Percentiles rank a stretch among this genome's conserved stretches.
Conservation (phyloP, 192 early-diverging fungal species). For the Phlyctochytrium planicorne region DNA sequence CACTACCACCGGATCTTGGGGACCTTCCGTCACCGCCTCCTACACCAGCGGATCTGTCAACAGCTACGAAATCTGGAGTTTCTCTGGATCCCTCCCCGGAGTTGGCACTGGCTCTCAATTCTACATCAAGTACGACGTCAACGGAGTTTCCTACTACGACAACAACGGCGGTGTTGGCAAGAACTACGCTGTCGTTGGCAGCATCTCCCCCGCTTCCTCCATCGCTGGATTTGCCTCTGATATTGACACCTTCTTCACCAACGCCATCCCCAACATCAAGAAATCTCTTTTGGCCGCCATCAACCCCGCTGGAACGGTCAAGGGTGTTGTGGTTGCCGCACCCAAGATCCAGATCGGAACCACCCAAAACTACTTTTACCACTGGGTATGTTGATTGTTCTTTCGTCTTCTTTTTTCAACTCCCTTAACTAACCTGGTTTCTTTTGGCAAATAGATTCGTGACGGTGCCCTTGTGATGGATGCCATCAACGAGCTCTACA, state of each 20-base stretch:
- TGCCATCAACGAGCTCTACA: slow-evolving; percentile 9
- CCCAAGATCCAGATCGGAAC: background rate
- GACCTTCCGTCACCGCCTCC: background rate
- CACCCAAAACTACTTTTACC: slow-evolving; percentile 16
- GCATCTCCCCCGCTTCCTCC: background rate
- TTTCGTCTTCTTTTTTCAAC: background rate
- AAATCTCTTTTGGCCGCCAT: slow-evolving; percentile 4
- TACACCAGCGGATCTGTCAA: background rate
- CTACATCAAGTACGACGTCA: slow-evolving; percentile 36
- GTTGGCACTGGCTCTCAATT: slow-evolving; percentile 25
- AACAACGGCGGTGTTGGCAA: slow-evolving; percentile 12
- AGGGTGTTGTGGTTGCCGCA: slow-evolving; percentile 13
- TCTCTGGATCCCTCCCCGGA: background rate
- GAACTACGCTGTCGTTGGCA: background rate
- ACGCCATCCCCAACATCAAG: background rate
- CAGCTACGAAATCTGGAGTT: slow-evolving; percentile 15
- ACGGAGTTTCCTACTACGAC: slow-evolving; percentile 37
- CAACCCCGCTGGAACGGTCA: background rate
- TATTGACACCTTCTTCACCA: slow-evolving; percentile 7
- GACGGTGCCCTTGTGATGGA: slow-evolving; percentile 18
- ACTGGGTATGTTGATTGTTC: slow-evolving; percentile 45
- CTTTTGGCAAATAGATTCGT: slow-evolving; percentile 7
- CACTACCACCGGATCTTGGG: background rate
- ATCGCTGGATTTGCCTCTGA: slow-evolving; percentile 7
- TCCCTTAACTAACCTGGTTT: background rate